Base-by-base conservation (phyloP, 805 yeast species). In the Starmerella roubikii region DNA sequence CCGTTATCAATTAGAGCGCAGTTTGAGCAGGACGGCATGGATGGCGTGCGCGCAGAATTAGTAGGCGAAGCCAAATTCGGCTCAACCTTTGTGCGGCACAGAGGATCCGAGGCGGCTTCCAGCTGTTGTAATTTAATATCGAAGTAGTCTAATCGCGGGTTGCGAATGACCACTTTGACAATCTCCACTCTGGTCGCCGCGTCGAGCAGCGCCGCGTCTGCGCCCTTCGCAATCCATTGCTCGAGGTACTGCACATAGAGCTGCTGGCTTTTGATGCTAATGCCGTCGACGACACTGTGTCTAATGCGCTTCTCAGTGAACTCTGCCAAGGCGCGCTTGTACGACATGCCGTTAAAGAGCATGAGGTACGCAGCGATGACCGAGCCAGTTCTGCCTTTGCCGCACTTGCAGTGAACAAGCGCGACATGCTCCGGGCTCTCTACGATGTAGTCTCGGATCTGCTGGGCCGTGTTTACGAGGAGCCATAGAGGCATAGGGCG, bases 301-400 rank as follows among this genome's bases (percentile, higher is more conserved):
- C 68, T 62, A 74, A 80, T 73, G 41, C 96, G 62, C 37, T 67
- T 62, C 7, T 50, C 40, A 2, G 78, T 72, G 54, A 78, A 85
- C 7, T 64, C 41, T 0, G 55, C 56, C 30, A 70, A 62, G 1
- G 85, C 81, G 16, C 62, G 65, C 2, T 60, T 56, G 12, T 67
- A 60, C 0, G 65, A 44, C 38, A 64, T 39, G 2, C 59, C 59
- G 25, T 56, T 54, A 36, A 58, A 54, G 37, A 64, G 65, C 71
- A 85, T 76, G 45, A 86, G 56, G 52, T 74, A 79, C 0, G 85
- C 82, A 43, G 81, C 72, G 6, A 71, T 70, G 1, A 83, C 58
- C 1, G 85, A 68, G 0, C 97, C 96, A 0, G 94, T 77, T 21
- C 97, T 63, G 0, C 97, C 97, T 57, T 84, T 85, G 0, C 97